These are phyloP conservation scores for Globisporangium spinosum DNA, from an alignment of 352 stramenopile genomes.

Conservation along the genomic window DNA sequence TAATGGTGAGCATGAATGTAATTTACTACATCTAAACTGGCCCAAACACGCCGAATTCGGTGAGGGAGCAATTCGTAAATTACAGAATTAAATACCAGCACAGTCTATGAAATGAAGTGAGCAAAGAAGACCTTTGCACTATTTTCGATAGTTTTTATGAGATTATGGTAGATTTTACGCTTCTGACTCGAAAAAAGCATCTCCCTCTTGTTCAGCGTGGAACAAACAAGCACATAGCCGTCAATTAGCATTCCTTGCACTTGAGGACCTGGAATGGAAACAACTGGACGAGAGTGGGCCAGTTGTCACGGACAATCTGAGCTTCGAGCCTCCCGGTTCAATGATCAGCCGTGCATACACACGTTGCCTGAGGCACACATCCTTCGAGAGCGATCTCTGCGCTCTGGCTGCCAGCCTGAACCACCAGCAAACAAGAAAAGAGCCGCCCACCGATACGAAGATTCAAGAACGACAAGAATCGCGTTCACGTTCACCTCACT, in stretches of 20 bases:
- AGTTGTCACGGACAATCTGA: slow-evolving; percentile 1
- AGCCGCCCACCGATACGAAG: not conserved
- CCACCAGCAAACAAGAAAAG: not conserved
- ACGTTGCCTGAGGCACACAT: not conserved
- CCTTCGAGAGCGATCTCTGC: not conserved
- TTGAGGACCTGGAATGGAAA: not conserved
- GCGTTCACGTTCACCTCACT: not conserved
- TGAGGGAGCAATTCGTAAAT: too few species aligned
- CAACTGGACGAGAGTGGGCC: not conserved
- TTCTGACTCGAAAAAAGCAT: too few species aligned
- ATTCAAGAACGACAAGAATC: not conserved
- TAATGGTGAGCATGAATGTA: too few species aligned
- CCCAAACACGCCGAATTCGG: too few species aligned
- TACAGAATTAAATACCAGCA: too few species aligned
- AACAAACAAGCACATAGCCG: too few species aligned
- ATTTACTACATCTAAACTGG: too few species aligned
- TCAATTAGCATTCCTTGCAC: not conserved
- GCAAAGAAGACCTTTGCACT: too few species aligned
- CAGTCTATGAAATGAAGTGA: too few species aligned
- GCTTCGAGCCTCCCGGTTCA: not conserved
- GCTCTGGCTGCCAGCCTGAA: not conserved
- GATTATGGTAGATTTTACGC: too few species aligned
- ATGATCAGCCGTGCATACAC: not conserved
- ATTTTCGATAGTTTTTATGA: too few species aligned
- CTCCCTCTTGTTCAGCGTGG: too few species aligned